Conservation (phyloP, 163 green algal species). For the Trebouxia gelatinosa region DNA sequence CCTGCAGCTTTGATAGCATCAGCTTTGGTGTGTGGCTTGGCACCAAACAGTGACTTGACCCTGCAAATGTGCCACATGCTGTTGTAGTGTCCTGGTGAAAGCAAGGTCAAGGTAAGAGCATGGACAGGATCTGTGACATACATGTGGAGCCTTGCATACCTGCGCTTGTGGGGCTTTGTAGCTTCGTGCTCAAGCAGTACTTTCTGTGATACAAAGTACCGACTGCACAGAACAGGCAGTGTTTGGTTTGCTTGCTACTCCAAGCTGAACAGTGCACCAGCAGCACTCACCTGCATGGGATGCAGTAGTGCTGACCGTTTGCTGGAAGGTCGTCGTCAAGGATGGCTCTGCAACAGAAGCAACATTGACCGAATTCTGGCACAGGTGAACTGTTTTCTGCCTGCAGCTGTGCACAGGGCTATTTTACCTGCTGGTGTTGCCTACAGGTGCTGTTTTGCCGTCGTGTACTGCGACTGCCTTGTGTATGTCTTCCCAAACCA, state of each 20-base stretch:
- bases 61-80: not conserved
- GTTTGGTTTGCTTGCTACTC: no score
- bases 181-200: slow-evolving; percentile 12
- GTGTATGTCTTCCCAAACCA: slow-evolving; percentile 24
- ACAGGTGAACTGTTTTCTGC: no score
- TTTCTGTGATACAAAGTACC: slow-evolving; percentile 27
- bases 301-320: slow-evolving; percentile 19
- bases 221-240: slow-evolving; percentile 1
- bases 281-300: slow-evolving; percentile 21
- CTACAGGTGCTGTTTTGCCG: slow-evolving; percentile 25
- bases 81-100: no score
- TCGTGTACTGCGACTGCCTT: slow-evolving; percentile 12
- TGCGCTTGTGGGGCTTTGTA: slow-evolving; percentile 27
- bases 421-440: slow-evolving; percentile 12
- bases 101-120: no score
- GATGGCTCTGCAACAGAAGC: not conserved
- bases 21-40: slow-evolving; percentile 20
- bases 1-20: slow-evolving; percentile 25
- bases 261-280: not conserved
- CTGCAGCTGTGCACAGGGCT: no score
- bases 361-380: no score
- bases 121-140: no score
- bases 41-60: slow-evolving; percentile 22
- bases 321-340: slow-evolving; percentile 26
- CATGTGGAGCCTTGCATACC: no score